phyloP scores from a whole-genome alignment of 306 rosid species.

The Citrullus mucosospermus region DNA sequence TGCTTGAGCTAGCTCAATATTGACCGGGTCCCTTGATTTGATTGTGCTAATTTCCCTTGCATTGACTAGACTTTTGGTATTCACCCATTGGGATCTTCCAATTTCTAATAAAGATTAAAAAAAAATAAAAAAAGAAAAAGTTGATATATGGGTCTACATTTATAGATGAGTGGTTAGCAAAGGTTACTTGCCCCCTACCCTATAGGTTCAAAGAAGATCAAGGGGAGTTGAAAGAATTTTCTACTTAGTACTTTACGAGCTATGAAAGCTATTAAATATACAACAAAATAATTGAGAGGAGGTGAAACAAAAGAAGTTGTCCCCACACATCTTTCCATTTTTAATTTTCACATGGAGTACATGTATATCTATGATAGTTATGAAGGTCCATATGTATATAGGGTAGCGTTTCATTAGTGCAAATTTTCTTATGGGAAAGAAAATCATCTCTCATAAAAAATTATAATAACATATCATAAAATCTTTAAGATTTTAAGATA shows the following conservation, averaged over 20 bases:
- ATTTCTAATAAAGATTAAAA: not conserved
- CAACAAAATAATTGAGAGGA: not conserved
- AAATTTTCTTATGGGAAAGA: too few species aligned
- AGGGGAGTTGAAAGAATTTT: not conserved
- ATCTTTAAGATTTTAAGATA: too few species aligned
- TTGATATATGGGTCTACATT: not conserved
- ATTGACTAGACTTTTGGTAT: not conserved
- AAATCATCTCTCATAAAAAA: too few species aligned
- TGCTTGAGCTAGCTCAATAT: not conserved
- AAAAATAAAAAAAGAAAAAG: not conserved
- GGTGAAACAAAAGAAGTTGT: not conserved
- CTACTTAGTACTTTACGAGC: not conserved
- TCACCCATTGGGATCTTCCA: not conserved
- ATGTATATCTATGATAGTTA: too few species aligned
- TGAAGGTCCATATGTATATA: too few species aligned
- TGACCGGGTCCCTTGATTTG: not conserved
- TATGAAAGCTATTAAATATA: not conserved
- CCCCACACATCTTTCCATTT: not conserved
- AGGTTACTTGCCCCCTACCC: not conserved
- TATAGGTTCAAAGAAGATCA: not conserved
- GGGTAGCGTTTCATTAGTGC: too few species aligned
- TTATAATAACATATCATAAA: too few species aligned
- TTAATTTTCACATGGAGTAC: too few species aligned
- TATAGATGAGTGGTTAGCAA: not conserved
- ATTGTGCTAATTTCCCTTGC: not conserved